Conservation (phyloP, 306 rosid species). For the Trifolium repens region DNA sequence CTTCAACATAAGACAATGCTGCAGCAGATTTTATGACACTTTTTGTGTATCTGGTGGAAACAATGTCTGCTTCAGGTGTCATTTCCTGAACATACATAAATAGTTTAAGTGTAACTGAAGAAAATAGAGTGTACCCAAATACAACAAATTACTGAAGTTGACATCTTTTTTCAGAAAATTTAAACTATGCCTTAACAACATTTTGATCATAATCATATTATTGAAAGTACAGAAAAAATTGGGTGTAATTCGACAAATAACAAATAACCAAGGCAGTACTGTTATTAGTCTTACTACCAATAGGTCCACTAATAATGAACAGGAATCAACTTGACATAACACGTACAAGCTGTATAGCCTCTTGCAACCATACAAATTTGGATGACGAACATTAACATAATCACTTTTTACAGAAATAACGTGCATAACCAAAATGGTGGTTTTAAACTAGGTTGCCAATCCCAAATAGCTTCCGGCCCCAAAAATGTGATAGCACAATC, state of each 20-base stretch:
- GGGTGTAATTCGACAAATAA: neutral
- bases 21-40: slow-evolving; percentile 90
- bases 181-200: neutral
- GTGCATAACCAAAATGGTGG: neutral
- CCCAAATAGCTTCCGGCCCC: neutral
- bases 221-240: neutral
- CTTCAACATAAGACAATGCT: slow-evolving; percentile 93
- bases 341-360: neutral
- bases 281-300: neutral
- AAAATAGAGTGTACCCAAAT: slow-evolving; percentile 21
- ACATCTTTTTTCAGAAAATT: slow-evolving; percentile 22
- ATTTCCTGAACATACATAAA: slow-evolving; percentile 73
- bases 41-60: slow-evolving; percentile 78
- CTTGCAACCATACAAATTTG: neutral
- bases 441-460: neutral
- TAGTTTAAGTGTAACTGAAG: slow-evolving; percentile 24
- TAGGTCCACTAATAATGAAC: neutral
- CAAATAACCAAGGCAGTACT: neutral
- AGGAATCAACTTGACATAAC: neutral
- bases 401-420: slow-evolving; percentile 2
- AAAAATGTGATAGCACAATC: neutral
- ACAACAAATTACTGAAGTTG: slow-evolving; percentile 30
- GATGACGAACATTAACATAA: neutral
- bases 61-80: slow-evolving; percentile 93
- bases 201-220: slow-evolving; percentile 34